A percentile compares a stretch with the other conserved stretches of the same genome.
Conservation (phyloP, 352 stramenopile genomes). For the Pythium pyrilobum region DNA sequence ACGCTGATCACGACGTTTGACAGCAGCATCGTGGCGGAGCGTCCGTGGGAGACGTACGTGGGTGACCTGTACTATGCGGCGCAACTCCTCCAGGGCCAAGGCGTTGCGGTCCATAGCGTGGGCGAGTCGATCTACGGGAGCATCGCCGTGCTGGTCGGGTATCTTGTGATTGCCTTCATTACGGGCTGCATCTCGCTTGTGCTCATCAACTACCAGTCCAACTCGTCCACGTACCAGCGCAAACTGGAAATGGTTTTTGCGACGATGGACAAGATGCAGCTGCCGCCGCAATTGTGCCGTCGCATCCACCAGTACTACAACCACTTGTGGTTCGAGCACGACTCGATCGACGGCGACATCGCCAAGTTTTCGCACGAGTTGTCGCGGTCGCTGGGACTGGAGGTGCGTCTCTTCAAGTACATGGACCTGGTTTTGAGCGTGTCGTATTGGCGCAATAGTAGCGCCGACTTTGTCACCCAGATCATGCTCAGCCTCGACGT, state of each 20-base stretch:
- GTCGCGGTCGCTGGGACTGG: conserved; percentile 23
- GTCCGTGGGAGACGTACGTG: conserved; percentile 17
- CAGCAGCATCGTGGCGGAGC: not conserved
- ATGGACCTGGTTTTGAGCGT: conserved; percentile 27
- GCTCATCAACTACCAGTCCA: conserved; percentile 16
- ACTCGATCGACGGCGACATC: conserved; percentile 31
- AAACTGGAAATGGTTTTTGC: conserved; percentile 34
- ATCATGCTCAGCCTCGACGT: conserved; percentile 27
- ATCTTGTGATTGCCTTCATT: conserved; percentile 17
- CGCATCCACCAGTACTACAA: conserved; percentile 41
- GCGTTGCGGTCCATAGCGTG: not conserved
- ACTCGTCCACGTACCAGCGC: conserved; percentile 24
- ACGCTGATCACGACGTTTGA: conserved; percentile 3
- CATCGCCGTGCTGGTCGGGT: conserved; percentile 12
- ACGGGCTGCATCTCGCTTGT: conserved; percentile 12
- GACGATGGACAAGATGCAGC: conserved; percentile 29
- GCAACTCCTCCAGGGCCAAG: conserved; percentile 18
- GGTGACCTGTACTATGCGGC: conserved; percentile 12
- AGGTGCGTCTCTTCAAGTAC: conserved; percentile 37
- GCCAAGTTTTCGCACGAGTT: conserved; percentile 31
- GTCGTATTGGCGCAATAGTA: conserved; percentile 26
- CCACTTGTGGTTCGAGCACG: conserved; percentile 37
- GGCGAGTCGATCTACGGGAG: conserved; percentile 11
- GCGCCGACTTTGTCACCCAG: conserved; percentile 30
- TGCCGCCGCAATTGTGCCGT: conserved; percentile 24